Conservation (phyloP, 164 flowering plant species). For the Paratinospora sagittata region DNA sequence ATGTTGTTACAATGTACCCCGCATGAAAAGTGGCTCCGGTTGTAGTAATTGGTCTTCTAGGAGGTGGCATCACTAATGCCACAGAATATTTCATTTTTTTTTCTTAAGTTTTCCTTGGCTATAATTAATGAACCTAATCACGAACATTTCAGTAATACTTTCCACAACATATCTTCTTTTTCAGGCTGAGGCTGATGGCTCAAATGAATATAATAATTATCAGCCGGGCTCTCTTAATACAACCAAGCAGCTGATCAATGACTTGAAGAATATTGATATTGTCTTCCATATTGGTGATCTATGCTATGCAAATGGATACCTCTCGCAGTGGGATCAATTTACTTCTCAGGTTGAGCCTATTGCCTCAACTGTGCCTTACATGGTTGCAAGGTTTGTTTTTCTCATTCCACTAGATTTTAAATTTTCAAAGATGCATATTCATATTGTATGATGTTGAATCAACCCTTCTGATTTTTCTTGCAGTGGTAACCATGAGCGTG, state of each 20-base stretch:
- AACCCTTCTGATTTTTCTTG: neutral
- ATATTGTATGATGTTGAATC: neutral
- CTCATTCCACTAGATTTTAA: neutral
- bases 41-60: too few species aligned
- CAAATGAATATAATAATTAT: conserved; percentile 30
- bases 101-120: neutral
- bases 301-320: conserved; percentile 41
- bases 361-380: conserved; percentile 39
- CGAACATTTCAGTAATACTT: neutral
- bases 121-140: neutral
- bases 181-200: conserved; percentile 38
- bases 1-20: neutral
- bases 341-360: conserved; percentile 46
- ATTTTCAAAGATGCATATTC: neutral
- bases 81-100: neutral
- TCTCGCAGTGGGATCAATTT: conserved; percentile 51
- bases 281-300: conserved; percentile 47
- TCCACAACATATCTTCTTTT: neutral
- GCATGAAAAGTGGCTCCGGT: too few species aligned
- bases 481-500: conserved; percentile 49
- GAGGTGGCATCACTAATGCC: too few species aligned
- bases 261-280: conserved; percentile 32
- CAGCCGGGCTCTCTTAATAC: conserved; percentile 41
- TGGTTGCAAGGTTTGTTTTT: conserved; percentile 35
- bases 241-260: conserved; percentile 29